Evolutionary conservation across 2,329 filamentous ascomycete species (phyloP).

Genomic region (Cladophialophora exuberans): DNA sequence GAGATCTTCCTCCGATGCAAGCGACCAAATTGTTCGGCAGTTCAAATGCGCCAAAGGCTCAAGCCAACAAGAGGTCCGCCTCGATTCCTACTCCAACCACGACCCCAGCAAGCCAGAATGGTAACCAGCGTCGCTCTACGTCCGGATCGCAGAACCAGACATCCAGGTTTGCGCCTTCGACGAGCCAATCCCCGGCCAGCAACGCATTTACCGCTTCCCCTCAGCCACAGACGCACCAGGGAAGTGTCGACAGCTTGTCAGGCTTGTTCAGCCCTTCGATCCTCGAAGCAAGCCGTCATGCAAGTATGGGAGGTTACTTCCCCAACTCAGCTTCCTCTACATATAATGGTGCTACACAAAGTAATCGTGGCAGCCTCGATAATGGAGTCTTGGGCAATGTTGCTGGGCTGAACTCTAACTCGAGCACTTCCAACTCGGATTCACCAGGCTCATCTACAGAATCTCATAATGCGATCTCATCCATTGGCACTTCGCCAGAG

Average conservation of each 20-base stretch:
- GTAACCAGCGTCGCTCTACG: slow-evolving; percentile 17
- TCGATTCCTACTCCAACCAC: slow-evolving; percentile 13
- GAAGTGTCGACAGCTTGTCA: slow-evolving; percentile 50
- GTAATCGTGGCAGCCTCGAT: slow-evolving; percentile 41
- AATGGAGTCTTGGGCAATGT: slow-evolving; percentile 22
- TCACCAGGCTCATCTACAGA: slow-evolving; percentile 55
- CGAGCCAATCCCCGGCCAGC: slow-evolving; percentile 28
- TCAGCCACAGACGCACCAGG: slow-evolving; percentile 22
- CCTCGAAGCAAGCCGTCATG: slow-evolving; percentile 50
- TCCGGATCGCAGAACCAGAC: slow-evolving; percentile 22
- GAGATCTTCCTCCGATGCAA: slow-evolving; percentile 60
- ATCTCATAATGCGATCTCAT: slow-evolving; percentile 51
- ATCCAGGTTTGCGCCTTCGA: slow-evolving; percentile 25
- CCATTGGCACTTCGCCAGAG: slow-evolving; percentile 54
- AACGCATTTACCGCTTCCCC: slow-evolving; percentile 28
- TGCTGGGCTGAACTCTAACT: slow-evolving; percentile 36
- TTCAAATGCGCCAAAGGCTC: slow-evolving; percentile 11
- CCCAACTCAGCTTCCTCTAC: slow-evolving; percentile 40
- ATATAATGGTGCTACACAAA: slow-evolving; percentile 13
- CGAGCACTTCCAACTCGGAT: slow-evolving; percentile 46
- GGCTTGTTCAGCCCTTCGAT: slow-evolving; percentile 64
- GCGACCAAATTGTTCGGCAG: slow-evolving; percentile 23
- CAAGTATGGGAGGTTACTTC: slow-evolving; percentile 45
- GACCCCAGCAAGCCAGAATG: slow-evolving; percentile 13
- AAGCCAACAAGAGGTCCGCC: slow-evolving; percentile 11